These are phyloP conservation scores for Chaetomiaceae sp. DNA, from an alignment of 2,329 filamentous ascomycete genomes.

Conservation along the genomic window DNA sequence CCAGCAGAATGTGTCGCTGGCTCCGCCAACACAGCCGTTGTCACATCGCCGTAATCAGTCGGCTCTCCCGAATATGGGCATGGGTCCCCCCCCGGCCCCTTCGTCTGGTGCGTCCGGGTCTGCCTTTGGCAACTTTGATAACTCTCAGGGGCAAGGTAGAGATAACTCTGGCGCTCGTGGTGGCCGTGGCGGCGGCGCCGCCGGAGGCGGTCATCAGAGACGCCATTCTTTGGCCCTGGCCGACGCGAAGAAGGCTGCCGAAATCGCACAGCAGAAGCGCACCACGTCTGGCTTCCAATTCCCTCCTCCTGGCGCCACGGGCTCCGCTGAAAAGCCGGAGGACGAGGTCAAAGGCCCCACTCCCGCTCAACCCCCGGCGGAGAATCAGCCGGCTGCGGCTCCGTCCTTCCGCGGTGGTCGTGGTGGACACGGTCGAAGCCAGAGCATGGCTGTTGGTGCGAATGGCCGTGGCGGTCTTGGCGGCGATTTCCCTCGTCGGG, in stretches of 20 bases:
- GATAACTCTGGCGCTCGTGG: constrained; percentile 67
- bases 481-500: constrained; percentile 68
- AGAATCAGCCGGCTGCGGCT: constrained; percentile 38
- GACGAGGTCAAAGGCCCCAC: constrained; percentile 43
- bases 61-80: constrained; percentile 79
- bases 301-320: constrained; percentile 67
- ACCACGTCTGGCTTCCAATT: constrained; percentile 95
- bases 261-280: constrained; percentile 92
- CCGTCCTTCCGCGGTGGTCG: constrained; percentile 50
- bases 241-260: constrained; percentile 96
- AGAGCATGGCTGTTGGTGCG: constrained; percentile 80
- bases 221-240: constrained; percentile 91
- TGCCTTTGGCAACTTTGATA: constrained; percentile 74
- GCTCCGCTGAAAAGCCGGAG: constrained; percentile 54
- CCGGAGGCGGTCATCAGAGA: constrained; percentile 78
- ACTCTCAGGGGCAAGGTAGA: constrained; percentile 53
- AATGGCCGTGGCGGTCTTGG: constrained; percentile 59
- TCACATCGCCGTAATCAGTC: constrained; percentile 98
- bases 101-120: constrained; percentile 83
- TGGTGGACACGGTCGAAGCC: constrained; percentile 67
- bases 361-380: constrained; percentile 32
- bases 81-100: constrained; percentile 71
- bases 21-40: constrained; percentile 69
- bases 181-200: constrained; percentile 65
- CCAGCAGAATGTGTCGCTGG: constrained; percentile 70